phyloP scores from a whole-genome alignment of 495 filamentous ascomycete genomes.

The Bacidia gigantensis region DNA sequence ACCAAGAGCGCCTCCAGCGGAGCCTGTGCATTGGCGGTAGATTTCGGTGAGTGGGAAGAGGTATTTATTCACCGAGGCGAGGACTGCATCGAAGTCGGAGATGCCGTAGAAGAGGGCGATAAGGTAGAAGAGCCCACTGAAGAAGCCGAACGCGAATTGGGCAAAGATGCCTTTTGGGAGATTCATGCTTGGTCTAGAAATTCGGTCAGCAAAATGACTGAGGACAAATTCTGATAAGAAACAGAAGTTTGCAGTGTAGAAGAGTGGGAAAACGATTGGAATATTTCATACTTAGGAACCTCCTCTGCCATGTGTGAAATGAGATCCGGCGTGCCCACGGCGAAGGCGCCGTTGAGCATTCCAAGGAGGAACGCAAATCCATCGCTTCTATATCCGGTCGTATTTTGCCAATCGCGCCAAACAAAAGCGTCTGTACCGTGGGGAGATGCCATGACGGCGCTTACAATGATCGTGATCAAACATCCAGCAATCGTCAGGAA shows the following conservation, averaged over 20 bases:
- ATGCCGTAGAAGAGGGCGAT: slow-evolving; percentile 59
- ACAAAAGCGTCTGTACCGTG: slow-evolving; percentile 46
- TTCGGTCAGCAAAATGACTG: too few species aligned
- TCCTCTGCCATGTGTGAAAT: slow-evolving; percentile 67
- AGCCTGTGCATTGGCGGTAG: slow-evolving; percentile 58
- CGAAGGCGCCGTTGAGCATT: slow-evolving; percentile 64
- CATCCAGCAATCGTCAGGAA: slow-evolving; percentile 54
- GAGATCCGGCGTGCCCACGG: slow-evolving; percentile 58
- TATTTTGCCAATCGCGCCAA: slow-evolving; percentile 49
- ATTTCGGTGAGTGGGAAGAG: slow-evolving; percentile 59
- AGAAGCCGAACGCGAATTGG: slow-evolving; percentile 32
- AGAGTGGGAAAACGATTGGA: not conserved
- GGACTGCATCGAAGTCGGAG: slow-evolving; percentile 45
- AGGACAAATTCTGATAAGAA: too few species aligned
- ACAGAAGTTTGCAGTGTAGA: too few species aligned
- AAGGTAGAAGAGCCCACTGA: slow-evolving; percentile 56
- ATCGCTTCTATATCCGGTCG: slow-evolving; percentile 47
- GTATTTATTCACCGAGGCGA: slow-evolving; percentile 29
- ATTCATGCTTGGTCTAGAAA: slow-evolving; percentile 35
- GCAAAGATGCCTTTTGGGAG: slow-evolving; percentile 42
- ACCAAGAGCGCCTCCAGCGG: slow-evolving; percentile 42
- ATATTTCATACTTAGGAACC: slow-evolving; percentile 36
- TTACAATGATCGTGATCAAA: slow-evolving; percentile 57
- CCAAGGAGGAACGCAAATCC: slow-evolving; percentile 64
- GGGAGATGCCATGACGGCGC: slow-evolving; percentile 52